A percentile compares a stretch with the other conserved stretches of the same genome.
Conservation (phyloP, 2,329 filamentous ascomycete genomes). For the Alternaria longipes region DNA sequence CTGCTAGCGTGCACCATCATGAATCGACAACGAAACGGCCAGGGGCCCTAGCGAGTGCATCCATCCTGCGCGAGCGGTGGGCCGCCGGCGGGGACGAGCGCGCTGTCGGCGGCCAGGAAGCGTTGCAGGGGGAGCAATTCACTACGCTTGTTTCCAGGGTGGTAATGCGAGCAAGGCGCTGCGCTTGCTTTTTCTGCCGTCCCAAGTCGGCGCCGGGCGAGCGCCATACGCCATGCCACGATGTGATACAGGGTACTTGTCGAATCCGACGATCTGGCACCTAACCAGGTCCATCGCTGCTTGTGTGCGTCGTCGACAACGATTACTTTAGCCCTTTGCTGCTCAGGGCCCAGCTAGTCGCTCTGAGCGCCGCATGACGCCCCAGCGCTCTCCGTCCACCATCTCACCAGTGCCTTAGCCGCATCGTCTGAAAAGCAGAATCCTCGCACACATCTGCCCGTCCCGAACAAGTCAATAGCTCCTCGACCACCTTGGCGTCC, state of each 20-base stretch:
- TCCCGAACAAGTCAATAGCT: constrained; percentile 48
- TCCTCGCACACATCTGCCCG: constrained; percentile 44
- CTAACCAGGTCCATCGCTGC: constrained; percentile 42
- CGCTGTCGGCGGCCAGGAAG: constrained; percentile 20
- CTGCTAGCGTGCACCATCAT: constrained; percentile 35
- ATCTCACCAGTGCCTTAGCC: constrained; percentile 49
- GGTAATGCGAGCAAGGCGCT: constrained; percentile 35
- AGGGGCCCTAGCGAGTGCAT: constrained; percentile 39
- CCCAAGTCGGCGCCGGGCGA: constrained; percentile 36
- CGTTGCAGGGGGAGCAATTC: constrained; percentile 33
- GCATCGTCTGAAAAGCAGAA: constrained; percentile 49
- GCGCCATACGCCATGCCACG: constrained; percentile 49
- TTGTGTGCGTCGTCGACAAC: constrained; percentile 37
- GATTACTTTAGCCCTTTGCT: constrained; percentile 48
- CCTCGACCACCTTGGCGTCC: constrained; percentile 45
- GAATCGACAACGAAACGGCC: constrained; percentile 40
- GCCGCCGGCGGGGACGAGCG: constrained; percentile 31
- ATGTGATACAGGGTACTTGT: constrained; percentile 53
- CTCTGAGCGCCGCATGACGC: constrained; percentile 48
- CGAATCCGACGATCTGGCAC: constrained; percentile 54
- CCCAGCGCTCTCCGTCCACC: constrained; percentile 43
- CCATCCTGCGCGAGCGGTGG: constrained; percentile 28
- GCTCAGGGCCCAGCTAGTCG: constrained; percentile 43
- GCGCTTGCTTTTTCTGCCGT: constrained; percentile 42
- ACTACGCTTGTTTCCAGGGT: constrained; percentile 33